Conservation (phyloP, 371 early-diverging fungal genomes). For the Modicella reniformis region DNA sequence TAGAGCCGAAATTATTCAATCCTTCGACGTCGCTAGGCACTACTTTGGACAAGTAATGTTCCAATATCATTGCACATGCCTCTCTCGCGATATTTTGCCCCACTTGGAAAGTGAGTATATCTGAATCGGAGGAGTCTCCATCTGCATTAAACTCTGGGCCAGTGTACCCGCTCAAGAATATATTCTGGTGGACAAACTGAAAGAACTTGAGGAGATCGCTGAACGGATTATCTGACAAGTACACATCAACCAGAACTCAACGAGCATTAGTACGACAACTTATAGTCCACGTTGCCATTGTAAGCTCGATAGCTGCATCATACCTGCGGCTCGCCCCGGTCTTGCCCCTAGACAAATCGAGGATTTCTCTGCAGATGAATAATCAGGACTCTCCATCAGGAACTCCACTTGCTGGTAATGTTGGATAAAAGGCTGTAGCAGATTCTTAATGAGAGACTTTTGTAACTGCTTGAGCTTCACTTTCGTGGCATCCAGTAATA, state of each 20-base stretch:
- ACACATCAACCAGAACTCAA: background rate
- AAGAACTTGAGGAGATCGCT: slow-evolving; percentile 25
- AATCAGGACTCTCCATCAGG: slow-evolving; percentile 6
- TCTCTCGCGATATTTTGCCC: slow-evolving; percentile 47
- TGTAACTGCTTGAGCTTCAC: slow-evolving; percentile 45
- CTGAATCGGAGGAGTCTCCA: slow-evolving; percentile 28
- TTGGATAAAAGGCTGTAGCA: slow-evolving; percentile 43
- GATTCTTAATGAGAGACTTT: slow-evolving; percentile 21
- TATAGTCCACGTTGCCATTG: too few species aligned
- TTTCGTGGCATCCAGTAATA: slow-evolving; percentile 26
- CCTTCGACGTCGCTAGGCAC: slow-evolving; percentile 35
- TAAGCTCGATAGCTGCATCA: too few species aligned
- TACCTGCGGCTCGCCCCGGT: slow-evolving; percentile 18
- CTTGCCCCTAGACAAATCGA: slow-evolving; percentile 18
- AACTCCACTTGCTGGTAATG: slow-evolving; percentile 10
- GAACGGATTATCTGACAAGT: slow-evolving; percentile 17
- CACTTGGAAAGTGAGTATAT: slow-evolving; percentile 33
- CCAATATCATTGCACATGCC: slow-evolving; percentile 31
- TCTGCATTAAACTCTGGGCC: slow-evolving; percentile 29
- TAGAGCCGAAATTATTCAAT: slow-evolving; percentile 24
- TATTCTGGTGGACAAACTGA: slow-evolving; percentile 26
- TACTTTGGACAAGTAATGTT: slow-evolving; percentile 19
- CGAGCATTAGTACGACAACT: background rate
- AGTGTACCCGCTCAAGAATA: slow-evolving; percentile 33
- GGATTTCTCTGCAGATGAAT: slow-evolving; percentile 16